phyloP scores from a whole-genome alignment of 352 stramenopile species.

The Phytophthora hybrid region DNA sequence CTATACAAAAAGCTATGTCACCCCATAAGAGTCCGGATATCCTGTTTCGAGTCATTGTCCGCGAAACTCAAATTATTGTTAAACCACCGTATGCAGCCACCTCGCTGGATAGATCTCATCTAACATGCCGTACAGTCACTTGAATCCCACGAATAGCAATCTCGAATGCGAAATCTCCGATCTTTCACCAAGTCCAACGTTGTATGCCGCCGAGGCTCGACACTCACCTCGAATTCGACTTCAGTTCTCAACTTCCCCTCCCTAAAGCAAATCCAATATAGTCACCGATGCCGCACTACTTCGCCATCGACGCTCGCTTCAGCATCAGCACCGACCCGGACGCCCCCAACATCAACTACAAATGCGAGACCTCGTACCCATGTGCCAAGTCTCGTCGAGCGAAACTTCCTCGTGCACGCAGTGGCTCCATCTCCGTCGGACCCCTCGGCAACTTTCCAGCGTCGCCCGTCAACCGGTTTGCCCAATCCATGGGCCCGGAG shows the following conservation, averaged over 20 bases:
- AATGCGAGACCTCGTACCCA: background rate
- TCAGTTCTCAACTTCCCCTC: conserved; percentile 26
- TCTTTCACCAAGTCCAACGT: background rate
- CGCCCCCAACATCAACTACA: background rate
- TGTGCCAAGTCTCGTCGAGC: conserved; percentile 8
- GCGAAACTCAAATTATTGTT: no score
- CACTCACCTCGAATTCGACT: background rate
- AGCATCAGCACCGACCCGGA: conserved; percentile 27
- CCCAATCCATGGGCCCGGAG: conserved; percentile 33
- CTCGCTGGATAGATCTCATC: background rate
- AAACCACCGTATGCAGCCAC: no score
- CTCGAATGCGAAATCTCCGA: conserved; percentile 23
- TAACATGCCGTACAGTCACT: no score
- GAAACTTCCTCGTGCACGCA: conserved; percentile 30
- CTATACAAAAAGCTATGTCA: no score
- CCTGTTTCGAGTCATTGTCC: no score
- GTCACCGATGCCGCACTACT: conserved; percentile 37
- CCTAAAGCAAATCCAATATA: background rate
- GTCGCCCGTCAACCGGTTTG: conserved; percentile 36
- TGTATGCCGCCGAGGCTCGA: no score
- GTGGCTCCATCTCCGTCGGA: conserved; percentile 34
- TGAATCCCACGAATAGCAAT: no score
- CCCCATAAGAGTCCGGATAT: no score
- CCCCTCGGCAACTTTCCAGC: conserved; percentile 9
- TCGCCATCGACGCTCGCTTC: conserved; percentile 39